Conservation (phyloP, 768 basidiomycete species). For the Hygrophorus pudorinus region DNA sequence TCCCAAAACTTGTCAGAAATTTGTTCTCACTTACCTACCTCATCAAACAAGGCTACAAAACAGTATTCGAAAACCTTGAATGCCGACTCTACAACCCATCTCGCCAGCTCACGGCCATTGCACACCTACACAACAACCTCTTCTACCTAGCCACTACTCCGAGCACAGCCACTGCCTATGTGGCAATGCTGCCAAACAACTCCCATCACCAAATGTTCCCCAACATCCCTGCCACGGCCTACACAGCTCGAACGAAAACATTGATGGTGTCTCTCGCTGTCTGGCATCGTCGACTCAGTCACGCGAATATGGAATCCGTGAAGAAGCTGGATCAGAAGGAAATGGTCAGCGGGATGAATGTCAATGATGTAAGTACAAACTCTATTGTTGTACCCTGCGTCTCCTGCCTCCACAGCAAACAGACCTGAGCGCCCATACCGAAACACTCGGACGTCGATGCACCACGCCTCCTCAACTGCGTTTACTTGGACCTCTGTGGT, state of each 20-base stretch:
- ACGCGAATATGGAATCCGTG: conserved; percentile 6
- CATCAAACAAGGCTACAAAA: too few relatives aligned
- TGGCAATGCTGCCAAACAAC: too few relatives aligned
- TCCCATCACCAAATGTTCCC: too few relatives aligned
- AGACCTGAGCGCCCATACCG: background rate
- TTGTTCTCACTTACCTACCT: too few relatives aligned
- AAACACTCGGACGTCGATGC: background rate
- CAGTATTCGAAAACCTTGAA: too few relatives aligned
- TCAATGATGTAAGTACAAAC: background rate
- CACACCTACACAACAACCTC: too few relatives aligned
- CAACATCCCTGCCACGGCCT: background rate
- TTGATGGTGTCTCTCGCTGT: conserved; percentile 3
- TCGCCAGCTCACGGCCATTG: too few relatives aligned
- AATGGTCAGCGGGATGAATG: background rate
- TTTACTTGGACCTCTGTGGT: conserved; percentile 18
- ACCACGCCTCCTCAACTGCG: background rate
- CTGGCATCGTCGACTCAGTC: conserved; percentile 18
- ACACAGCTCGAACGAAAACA: background rate
- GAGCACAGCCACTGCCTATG: too few relatives aligned
- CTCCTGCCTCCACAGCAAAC: background rate
- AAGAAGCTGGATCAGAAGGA: background rate
- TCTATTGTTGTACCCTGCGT: background rate
- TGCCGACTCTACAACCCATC: too few relatives aligned
- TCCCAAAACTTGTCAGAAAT: too few relatives aligned
- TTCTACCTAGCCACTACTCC: too few relatives aligned